A percentile compares a stretch with the other conserved stretches of the same genome.
Conservation (phyloP, 2,329 filamentous ascomycete species). For the Aspergillus tamarii region DNA sequence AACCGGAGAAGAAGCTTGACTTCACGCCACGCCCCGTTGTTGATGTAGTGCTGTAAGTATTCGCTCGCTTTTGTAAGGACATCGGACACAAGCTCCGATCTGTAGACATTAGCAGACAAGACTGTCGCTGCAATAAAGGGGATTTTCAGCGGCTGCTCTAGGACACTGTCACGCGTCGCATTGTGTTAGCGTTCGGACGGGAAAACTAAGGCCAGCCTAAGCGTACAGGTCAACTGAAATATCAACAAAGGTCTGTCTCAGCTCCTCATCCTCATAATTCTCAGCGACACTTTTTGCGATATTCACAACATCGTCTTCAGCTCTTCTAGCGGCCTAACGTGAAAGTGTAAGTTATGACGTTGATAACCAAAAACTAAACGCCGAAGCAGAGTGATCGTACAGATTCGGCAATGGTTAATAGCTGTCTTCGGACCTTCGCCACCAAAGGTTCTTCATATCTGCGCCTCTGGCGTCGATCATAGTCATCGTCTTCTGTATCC, state of each 20-base stretch:
- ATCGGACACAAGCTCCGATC: conserved; percentile 72
- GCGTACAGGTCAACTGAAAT: conserved; percentile 73
- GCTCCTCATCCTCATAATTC: conserved; percentile 81
- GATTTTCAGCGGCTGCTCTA: conserved; percentile 97
- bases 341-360: conserved; percentile 6
- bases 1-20: conserved; percentile 91
- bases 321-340: conserved; percentile 66
- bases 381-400: conserved; percentile 36
- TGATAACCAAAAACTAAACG: conserved; percentile 3
- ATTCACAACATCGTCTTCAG: conserved; percentile 74
- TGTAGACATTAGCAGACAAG: conserved; percentile 76
- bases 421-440: conserved; percentile 74
- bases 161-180: conserved; percentile 49
- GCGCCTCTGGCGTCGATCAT: conserved; percentile 72
- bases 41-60: conserved; percentile 68
- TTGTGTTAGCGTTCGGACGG: conserved; percentile 20
- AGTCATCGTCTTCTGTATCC: conserved; percentile 71
- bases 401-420: conserved; percentile 80
- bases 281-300: conserved; percentile 79
- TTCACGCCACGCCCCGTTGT: conserved; percentile 79
- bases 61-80: conserved; percentile 67
- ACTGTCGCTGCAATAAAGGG: conserved; percentile 87
- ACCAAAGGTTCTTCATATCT: conserved; percentile 74
- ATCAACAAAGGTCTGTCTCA: conserved; percentile 72
- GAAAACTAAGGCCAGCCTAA: background rate